phyloP scores from a whole-genome alignment of 257 asterid genomes.

The Solanum bulbocastanum region DNA sequence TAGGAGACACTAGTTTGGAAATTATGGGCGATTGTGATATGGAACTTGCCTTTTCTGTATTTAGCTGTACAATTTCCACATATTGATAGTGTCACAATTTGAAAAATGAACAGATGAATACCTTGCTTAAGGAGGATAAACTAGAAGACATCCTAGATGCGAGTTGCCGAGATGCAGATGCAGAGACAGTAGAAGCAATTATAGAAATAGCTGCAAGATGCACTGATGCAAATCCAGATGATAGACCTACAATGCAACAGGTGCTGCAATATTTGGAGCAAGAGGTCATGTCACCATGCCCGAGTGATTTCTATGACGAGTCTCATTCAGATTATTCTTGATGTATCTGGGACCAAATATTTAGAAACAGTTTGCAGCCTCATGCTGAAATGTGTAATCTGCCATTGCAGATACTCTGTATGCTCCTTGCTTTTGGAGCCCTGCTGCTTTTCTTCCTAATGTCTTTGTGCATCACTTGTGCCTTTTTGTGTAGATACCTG shows the following conservation, averaged over 20 bases:
- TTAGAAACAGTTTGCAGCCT: background rate
- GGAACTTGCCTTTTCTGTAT: background rate
- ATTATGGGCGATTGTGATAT: too few species aligned
- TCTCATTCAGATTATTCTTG: slow-evolving; percentile 75
- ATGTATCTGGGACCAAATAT: background rate
- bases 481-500: background rate
- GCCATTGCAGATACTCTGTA: background rate
- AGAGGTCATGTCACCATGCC: slow-evolving; percentile 88
- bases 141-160: slow-evolving; percentile 58
- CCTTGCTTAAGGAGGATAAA: slow-evolving; percentile 52
- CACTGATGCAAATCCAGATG: slow-evolving; percentile 78
- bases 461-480: background rate
- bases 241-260: slow-evolving; percentile 82
- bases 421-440: background rate
- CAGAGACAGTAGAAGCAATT: slow-evolving; percentile 74
- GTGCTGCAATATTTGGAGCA: slow-evolving; percentile 88
- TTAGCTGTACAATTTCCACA: background rate
- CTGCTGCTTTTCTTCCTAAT: background rate
- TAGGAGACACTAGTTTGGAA: background rate
- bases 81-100: background rate
- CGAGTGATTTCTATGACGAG: slow-evolving; percentile 70
- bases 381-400: background rate
- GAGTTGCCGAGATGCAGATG: slow-evolving; percentile 62
- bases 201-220: slow-evolving; percentile 80
- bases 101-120: slow-evolving; percentile 49